phyloP scores from a whole-genome alignment of 805 yeast species.

The Candida ficus region DNA sequence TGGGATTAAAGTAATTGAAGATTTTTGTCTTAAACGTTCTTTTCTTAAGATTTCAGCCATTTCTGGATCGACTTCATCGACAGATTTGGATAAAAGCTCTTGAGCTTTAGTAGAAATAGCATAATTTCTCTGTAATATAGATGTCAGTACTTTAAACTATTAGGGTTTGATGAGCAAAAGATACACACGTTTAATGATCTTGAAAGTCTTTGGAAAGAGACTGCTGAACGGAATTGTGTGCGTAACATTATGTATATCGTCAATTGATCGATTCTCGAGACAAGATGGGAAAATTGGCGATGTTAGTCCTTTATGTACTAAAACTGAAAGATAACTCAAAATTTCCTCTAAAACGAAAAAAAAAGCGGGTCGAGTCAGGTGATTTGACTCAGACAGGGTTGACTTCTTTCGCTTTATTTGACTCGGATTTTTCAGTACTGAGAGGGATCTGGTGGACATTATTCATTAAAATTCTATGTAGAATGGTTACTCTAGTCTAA shows the following conservation, averaged over 20 bases:
- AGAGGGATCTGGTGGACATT: background rate
- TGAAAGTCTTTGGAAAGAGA: slow-evolving; percentile 2
- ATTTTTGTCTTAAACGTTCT: slow-evolving; percentile 88
- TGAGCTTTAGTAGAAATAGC: slow-evolving; percentile 11
- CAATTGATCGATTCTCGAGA: background rate
- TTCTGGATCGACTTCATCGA: slow-evolving; percentile 66
- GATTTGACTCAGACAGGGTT: background rate
- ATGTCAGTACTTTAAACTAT: background rate
- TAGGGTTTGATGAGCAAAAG: background rate
- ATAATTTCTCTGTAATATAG: slow-evolving; percentile 6
- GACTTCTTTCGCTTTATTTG: background rate
- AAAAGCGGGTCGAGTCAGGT: background rate
- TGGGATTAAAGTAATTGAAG: slow-evolving; percentile 90
- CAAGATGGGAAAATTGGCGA: background rate
- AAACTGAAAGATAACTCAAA: background rate
- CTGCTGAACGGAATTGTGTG: slow-evolving; percentile 4
- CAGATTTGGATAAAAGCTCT: slow-evolving; percentile 9
- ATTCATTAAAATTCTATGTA: too few relatives aligned
- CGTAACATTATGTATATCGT: slow-evolving; percentile 3
- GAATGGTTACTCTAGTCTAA: too few relatives aligned
- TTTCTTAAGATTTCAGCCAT: slow-evolving; percentile 66
- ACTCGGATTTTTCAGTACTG: background rate
- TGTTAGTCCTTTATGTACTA: background rate
- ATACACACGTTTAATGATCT: slow-evolving; percentile 3
- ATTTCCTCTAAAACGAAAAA: background rate